These are phyloP conservation scores for Populus tomentosa DNA, from an alignment of 441 rosid genomes.

Conservation along the genomic window DNA sequence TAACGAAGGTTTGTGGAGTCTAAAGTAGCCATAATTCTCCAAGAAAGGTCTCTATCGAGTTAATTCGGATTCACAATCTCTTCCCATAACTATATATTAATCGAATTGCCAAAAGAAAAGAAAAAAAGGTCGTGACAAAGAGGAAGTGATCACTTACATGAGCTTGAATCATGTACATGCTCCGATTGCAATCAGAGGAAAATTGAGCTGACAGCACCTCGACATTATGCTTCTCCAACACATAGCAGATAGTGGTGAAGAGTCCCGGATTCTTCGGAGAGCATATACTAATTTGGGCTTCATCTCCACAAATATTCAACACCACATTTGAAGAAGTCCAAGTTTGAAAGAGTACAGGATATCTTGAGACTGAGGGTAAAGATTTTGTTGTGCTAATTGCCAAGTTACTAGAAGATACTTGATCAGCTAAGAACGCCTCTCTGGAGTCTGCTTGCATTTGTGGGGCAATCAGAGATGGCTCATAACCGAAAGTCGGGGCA, in stretches of 20 bases:
- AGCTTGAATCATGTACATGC: conserved; percentile 67
- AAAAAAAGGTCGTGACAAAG: not conserved
- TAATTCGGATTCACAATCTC: not conserved
- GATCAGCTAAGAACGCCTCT: conserved; percentile 56
- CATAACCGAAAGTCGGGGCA: conserved; percentile 18
- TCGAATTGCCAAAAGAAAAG: not conserved
- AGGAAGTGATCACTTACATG: conserved; percentile 35
- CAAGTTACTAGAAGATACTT: conserved; percentile 26
- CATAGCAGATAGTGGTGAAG: conserved; percentile 47
- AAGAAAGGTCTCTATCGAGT: not conserved
- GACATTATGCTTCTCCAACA: conserved; percentile 62
- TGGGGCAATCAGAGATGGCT: conserved; percentile 20
- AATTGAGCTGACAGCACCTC: conserved; percentile 58
- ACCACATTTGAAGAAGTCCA: conserved; percentile 73
- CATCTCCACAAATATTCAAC: conserved; percentile 57
- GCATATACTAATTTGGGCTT: conserved; percentile 60
- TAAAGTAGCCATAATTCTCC: not conserved
- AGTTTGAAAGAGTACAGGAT: conserved; percentile 44
- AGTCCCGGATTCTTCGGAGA: conserved; percentile 43
- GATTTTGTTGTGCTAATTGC: conserved; percentile 11
- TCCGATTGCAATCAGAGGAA: conserved; percentile 36
- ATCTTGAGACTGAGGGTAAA: conserved; percentile 17
- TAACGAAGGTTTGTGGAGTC: not conserved
- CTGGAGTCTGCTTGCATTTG: conserved; percentile 36
- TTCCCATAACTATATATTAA: not conserved